These are phyloP conservation scores for Fomitiporia mediterranea DNA, from an alignment of 1,284 basidiomycete species.

Conservation along the genomic window DNA sequence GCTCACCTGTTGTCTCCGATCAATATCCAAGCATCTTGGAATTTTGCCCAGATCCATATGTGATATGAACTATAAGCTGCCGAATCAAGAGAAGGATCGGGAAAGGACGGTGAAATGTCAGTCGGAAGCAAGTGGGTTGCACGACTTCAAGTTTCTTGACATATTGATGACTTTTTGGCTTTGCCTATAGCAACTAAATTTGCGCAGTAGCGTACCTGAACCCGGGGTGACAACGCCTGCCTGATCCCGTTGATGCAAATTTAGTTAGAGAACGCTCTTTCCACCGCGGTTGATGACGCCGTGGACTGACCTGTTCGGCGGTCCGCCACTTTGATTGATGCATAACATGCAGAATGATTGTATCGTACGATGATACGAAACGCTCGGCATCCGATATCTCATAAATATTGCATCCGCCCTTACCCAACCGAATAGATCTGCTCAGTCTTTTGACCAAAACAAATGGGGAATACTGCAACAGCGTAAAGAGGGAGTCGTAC, in stretches of 20 bases:
- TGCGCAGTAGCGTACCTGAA: not conserved
- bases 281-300: not conserved
- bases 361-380: not conserved
- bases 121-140: not conserved
- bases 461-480: not conserved
- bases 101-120: not conserved
- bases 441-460: too few species aligned
- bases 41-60: not conserved
- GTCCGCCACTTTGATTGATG: slow-evolving; percentile 1
- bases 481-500: not conserved
- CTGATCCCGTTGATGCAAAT: not conserved
- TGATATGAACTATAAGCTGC: not conserved
- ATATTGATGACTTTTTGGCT: not conserved
- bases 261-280: not conserved
- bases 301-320: not conserved
- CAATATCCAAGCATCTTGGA: not conserved
- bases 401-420: too few species aligned
- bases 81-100: not conserved
- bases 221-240: not conserved
- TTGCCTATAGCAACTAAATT: not conserved
- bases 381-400: not conserved
- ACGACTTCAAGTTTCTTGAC: not conserved
- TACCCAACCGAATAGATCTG: too few species aligned
- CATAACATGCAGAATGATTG: not conserved
- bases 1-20: not conserved